Evolutionary conservation across 2,329 filamentous ascomycete species (phyloP), one percentile per base, ranked within the genome.

Genomic region (Aspergillus tanneri): DNA sequence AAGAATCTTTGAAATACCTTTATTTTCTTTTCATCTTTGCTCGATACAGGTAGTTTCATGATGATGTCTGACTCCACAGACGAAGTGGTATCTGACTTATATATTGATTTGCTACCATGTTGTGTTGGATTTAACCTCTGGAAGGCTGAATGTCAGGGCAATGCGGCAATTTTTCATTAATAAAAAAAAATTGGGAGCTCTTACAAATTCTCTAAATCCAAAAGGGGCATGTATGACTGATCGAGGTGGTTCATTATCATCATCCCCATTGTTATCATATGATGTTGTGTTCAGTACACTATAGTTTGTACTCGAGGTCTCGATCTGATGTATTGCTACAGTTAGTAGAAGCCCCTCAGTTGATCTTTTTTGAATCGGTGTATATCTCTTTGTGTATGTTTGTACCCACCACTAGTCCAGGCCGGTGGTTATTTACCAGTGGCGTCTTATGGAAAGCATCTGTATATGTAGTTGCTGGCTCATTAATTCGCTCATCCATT

Each of bases 141-240:
- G 23, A 27, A 35, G 16, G 21, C 18, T 23, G 43, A 44, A 38
- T 11, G 9, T 38, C 7, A 22, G 19, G 21, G 7, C 10, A 14
- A 38, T 21, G 10, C 11, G 12, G 7, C n/a, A 28, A 38, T 14
- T 19, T 18, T 22, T 5, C 16, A 27, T 12, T 35, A 16, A 12
- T 23, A 10, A 35, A 14, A 25, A 19, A 11, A 10, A 21, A n/a
- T n/a, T n/a, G n/a, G 30, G 21, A 43, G 37, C 34, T 66, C 81
- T 64, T 68, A 93, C 88, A 81, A 93, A 95, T 58, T 82, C 82
- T 47, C 83, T 80, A 69, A 93, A 96, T 53, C 86, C 88, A 55
- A 89, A 79, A 0, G 91, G 90, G 12, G 88, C 89, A 75, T 96
- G 91, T 58, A 96, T 96, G 46, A 95, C 91, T 1, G 91, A 96